Evolutionary conservation across 352 stramenopile genomes (phyloP).

Genomic region (Phytophthora pistaciae): DNA sequence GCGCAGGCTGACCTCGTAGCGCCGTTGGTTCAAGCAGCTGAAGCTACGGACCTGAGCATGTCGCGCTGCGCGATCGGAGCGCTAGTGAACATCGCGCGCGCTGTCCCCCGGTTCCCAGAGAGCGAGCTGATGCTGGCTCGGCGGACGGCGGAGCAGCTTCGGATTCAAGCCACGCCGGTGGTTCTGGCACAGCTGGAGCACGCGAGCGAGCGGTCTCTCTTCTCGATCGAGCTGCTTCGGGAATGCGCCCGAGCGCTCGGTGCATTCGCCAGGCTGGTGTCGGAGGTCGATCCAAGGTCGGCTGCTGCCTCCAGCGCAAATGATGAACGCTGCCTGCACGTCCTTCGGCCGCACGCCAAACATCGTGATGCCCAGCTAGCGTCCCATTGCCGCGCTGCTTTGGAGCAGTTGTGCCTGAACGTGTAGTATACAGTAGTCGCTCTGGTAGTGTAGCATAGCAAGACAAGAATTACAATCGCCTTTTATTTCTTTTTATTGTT

Average conservation of each 20-base stretch:
- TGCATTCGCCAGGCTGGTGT: conserved; percentile 60
- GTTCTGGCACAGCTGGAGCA: conserved; percentile 59
- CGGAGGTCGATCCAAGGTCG: conserved; percentile 33
- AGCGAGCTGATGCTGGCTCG: conserved; percentile 47
- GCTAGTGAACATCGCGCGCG: conserved; percentile 72
- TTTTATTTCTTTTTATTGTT: not conserved
- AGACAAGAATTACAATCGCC: conserved; percentile 26
- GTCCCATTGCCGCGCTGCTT: conserved; percentile 59
- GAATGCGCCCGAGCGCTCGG: conserved; percentile 72
- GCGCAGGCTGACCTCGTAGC: conserved; percentile 63
- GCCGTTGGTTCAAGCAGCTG: conserved; percentile 53
- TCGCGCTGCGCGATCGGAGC: conserved; percentile 73
- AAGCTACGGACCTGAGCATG: conserved; percentile 69
- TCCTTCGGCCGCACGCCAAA: conserved; percentile 61
- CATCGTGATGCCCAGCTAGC: conserved; percentile 75
- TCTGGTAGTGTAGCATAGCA: conserved; percentile 29
- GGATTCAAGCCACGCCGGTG: conserved; percentile 50
- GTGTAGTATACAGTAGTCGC: conserved; percentile 26
- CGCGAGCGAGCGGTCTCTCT: conserved; percentile 53
- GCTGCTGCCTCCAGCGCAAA: conserved; percentile 26
- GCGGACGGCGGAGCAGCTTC: conserved; percentile 50
- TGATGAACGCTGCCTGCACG: conserved; percentile 39
- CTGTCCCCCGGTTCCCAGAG: conserved; percentile 58
- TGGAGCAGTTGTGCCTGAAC: conserved; percentile 44
- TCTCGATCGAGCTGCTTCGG: conserved; percentile 77